Percentiles rank a stretch among this genome's conserved stretches.
Conservation (phyloP, 2,329 filamentous ascomycete genomes). For the Zymoseptoria pseudotritici region DNA sequence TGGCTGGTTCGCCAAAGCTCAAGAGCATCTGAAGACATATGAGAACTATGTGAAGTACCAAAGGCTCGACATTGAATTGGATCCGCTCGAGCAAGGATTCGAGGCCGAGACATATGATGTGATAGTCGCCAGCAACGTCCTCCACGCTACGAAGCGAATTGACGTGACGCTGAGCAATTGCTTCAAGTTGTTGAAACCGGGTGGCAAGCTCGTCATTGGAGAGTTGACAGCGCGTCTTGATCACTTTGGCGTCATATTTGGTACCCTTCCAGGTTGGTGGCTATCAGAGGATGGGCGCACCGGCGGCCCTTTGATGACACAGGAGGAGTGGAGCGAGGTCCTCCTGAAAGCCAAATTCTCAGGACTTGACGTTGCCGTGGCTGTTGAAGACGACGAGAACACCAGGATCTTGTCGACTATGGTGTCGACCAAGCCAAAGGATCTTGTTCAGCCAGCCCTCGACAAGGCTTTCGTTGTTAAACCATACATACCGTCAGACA, state of each 20-base stretch:
- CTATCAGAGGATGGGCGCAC: neutral
- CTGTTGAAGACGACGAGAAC: neutral
- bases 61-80: constrained; percentile 26
- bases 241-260: neutral
- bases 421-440: neutral
- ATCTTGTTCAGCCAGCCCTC: neutral
- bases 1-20: constrained; percentile 35
- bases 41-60: constrained; percentile 26
- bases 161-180: constrained; percentile 16
- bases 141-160: constrained; percentile 18
- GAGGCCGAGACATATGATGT: constrained; percentile 22
- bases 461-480: neutral
- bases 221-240: constrained; percentile 9
- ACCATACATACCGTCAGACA: neutral
- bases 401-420: neutral
- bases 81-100: constrained; percentile 30
- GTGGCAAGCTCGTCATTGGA: constrained; percentile 11
- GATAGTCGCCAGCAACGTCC: constrained; percentile 20
- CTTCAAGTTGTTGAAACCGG: constrained; percentile 19
- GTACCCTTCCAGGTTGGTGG: constrained; percentile 5
- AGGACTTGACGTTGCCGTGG: constrained; percentile 18
- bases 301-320: neutral
- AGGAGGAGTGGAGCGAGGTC: constrained; percentile 26
- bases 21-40: constrained; percentile 23
- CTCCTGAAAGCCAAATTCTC: constrained; percentile 28